A percentile compares a stretch with the other conserved stretches of the same genome.
Conservation (phyloP, 106 monocot genomes). For the Vanilla planifolia region DNA sequence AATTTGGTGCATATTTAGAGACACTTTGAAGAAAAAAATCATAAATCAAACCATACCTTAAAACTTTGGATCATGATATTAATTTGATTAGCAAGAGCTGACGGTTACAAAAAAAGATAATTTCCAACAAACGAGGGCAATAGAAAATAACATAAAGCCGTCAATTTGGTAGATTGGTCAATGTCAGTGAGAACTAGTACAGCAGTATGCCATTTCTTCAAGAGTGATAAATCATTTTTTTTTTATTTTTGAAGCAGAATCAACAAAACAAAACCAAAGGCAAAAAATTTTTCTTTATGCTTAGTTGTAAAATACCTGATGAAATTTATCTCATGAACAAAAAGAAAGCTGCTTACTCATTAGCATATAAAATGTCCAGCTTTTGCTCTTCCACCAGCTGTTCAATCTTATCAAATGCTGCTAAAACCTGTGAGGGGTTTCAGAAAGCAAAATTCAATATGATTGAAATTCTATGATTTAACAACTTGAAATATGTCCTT, state of each 20-base stretch:
- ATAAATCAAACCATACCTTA: too few species aligned
- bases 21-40: too few species aligned
- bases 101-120: too few species aligned
- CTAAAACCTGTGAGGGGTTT: not conserved
- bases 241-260: not conserved
- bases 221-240: not conserved
- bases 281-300: not conserved
- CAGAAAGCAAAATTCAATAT: not conserved
- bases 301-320: not conserved
- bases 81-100: too few species aligned
- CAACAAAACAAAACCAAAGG: not conserved
- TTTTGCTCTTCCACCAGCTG: slow-evolving; percentile 6
- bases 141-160: not conserved
- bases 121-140: too few species aligned
- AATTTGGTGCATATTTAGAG: too few species aligned
- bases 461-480: not conserved
- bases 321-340: not conserved
- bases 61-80: too few species aligned
- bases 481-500: not conserved
- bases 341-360: slow-evolving; percentile 5
- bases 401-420: slow-evolving; percentile 9
- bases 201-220: not conserved
- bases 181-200: not conserved
- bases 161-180: not conserved
- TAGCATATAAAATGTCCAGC: slow-evolving; percentile 4